Evolutionary conservation across 306 rosid genomes (phyloP).

Genomic region (Albizia julibrissin): DNA sequence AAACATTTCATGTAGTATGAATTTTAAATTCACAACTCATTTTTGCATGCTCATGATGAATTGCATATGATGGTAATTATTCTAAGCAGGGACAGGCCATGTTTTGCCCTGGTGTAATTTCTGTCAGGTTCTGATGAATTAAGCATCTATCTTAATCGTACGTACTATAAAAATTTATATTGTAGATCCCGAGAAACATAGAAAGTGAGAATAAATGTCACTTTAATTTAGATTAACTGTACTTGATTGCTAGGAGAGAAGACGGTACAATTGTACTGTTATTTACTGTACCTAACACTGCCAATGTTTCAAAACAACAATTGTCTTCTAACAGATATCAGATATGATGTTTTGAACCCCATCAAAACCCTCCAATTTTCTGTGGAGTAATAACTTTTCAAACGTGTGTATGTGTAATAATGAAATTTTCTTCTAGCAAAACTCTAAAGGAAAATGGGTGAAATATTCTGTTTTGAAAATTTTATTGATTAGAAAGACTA

Average conservation of each 20-base stretch:
- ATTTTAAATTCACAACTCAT: neutral
- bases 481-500: too few species aligned
- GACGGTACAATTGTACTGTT: neutral
- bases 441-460: too few species aligned
- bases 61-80: neutral
- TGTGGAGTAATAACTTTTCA: neutral
- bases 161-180: neutral
- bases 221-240: constrained; percentile 33
- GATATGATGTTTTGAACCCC: neutral
- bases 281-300: constrained; percentile 10
- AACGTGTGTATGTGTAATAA: neutral
- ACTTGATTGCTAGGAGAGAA: constrained; percentile 10
- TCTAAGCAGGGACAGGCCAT: neutral
- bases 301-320: neutral
- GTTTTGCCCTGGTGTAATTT: neutral
- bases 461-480: too few species aligned
- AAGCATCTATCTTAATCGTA: neutral
- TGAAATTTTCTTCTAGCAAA: neutral
- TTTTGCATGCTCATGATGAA: neutral
- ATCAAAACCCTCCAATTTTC: neutral
- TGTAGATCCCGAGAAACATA: constrained; percentile 8
- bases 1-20: neutral
- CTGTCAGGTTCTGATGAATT: neutral
- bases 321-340: neutral
- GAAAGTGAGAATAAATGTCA: constrained; percentile 18